These are phyloP conservation scores for Grosmannia clavigera DNA, from an alignment of 2,329 filamentous ascomycete species.

Conservation along the genomic window DNA sequence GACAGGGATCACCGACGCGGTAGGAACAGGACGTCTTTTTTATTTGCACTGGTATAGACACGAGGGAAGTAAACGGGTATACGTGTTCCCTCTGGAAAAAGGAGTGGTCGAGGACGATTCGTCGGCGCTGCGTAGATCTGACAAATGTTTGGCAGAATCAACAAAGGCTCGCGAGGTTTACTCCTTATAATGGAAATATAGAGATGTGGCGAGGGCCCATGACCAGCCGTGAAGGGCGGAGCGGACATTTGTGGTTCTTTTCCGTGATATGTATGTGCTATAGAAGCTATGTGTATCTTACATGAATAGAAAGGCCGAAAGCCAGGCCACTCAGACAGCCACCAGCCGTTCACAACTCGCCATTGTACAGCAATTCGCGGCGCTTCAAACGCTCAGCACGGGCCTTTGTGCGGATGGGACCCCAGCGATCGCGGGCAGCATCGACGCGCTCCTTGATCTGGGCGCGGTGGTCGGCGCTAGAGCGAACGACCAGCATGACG, in stretches of 20 bases:
- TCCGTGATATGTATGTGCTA: background rate
- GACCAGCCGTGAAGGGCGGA: too few relatives aligned
- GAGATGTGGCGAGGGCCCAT: too few relatives aligned
- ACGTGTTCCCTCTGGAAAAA: too few relatives aligned
- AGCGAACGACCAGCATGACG: slow-evolving; percentile 43
- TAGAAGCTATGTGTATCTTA: background rate
- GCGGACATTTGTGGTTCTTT: background rate
- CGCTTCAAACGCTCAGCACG: slow-evolving; percentile 43
- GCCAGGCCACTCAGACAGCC: background rate
- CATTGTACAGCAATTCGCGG: slow-evolving; percentile 36
- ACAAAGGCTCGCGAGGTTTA: too few relatives aligned
- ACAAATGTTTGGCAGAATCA: too few relatives aligned
- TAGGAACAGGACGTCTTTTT: background rate
- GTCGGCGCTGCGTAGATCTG: too few relatives aligned
- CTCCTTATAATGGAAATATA: too few relatives aligned
- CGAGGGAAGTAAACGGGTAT: too few relatives aligned
- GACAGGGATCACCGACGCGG: slow-evolving; percentile 2
- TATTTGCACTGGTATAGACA: background rate
- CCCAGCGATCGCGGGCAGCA: slow-evolving; percentile 42
- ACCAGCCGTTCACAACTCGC: slow-evolving; percentile 20
- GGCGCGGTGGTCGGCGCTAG: slow-evolving; percentile 33
- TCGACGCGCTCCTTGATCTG: slow-evolving; percentile 33
- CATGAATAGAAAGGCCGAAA: background rate
- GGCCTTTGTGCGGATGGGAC: slow-evolving; percentile 40
- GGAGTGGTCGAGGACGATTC: too few relatives aligned